These are phyloP conservation scores for Neovahlkampfia damariscottae DNA, from an alignment of 78 protist species.

Conservation along the genomic window DNA sequence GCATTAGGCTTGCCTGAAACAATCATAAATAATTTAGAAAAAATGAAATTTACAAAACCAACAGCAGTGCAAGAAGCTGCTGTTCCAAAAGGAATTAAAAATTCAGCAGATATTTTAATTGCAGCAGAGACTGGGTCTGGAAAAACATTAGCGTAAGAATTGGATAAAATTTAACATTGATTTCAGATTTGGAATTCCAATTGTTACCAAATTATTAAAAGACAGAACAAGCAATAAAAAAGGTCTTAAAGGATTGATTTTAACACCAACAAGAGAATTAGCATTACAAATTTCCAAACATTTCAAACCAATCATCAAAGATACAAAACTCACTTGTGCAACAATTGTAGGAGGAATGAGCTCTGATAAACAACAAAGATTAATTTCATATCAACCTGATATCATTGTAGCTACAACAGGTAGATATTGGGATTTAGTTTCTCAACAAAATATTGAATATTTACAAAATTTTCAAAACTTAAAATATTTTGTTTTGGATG, in stretches of 20 bases:
- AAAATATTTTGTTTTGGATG: conserved; percentile 54
- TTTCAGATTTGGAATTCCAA: background rate
- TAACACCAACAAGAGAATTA: conserved; percentile 97
- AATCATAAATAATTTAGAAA: conserved; percentile 33
- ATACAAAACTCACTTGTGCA: background rate
- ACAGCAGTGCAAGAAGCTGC: conserved; percentile 95
- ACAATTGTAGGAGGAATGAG: conserved; percentile 64
- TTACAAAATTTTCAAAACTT: background rate
- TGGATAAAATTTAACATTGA: too few species aligned
- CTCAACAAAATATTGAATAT: conserved; percentile 23
- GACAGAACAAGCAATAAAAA: background rate
- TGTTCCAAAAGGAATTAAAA: conserved; percentile 60
- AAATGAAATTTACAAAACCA: conserved; percentile 55
- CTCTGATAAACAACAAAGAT: conserved; percentile 44
- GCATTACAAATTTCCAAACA: conserved; percentile 79
- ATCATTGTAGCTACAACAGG: conserved; percentile 73
- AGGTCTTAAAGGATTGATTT: conserved; percentile 35
- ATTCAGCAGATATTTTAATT: conserved; percentile 70
- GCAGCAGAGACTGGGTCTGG: conserved; percentile 97
- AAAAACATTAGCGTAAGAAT: conserved; percentile 88
- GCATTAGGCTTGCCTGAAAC: background rate
- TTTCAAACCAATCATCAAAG: conserved; percentile 22
- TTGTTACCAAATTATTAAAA: background rate
- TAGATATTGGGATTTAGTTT: conserved; percentile 60
- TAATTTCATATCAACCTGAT: conserved; percentile 37